Conservation (phyloP, 768 basidiomycete species). For the Boletus sp. region DNA sequence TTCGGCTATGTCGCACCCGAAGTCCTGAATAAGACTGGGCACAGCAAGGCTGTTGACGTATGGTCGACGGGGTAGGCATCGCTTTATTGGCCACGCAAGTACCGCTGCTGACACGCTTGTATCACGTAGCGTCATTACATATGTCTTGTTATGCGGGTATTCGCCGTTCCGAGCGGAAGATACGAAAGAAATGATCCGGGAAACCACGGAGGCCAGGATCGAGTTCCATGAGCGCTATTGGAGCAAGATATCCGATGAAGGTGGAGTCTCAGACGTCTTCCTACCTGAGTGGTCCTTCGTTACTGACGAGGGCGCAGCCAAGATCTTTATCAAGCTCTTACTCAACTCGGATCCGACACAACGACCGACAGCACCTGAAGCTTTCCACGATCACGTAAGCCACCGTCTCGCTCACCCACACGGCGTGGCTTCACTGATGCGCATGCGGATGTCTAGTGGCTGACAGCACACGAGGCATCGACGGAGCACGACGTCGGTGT, state of each 20-base stretch:
- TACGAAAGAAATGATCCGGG: slow-evolving; percentile 65
- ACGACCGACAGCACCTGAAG: slow-evolving; percentile 73
- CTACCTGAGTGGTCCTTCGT: not conserved
- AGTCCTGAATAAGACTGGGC: slow-evolving; percentile 74
- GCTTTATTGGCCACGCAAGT: not conserved
- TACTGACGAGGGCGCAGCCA: slow-evolving; percentile 48
- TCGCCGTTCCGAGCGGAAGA: slow-evolving; percentile 90
- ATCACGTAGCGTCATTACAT: slow-evolving; percentile 76
- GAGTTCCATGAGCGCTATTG: slow-evolving; percentile 95
- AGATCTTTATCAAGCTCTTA: slow-evolving; percentile 72
- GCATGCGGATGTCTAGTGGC: slow-evolving; percentile 50
- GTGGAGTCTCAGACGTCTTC: slow-evolving; percentile 34
- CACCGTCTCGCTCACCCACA: not conserved
- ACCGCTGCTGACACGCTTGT: not conserved
- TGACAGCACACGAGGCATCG: slow-evolving; percentile 61
- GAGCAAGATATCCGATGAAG: slow-evolving; percentile 81
- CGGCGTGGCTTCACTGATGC: not conserved
- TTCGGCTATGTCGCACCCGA: slow-evolving; percentile 93
- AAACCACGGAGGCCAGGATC: slow-evolving; percentile 82
- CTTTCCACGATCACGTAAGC: slow-evolving; percentile 62
- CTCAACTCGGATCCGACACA: slow-evolving; percentile 66
- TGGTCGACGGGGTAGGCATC: slow-evolving; percentile 83
- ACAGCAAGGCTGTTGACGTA: slow-evolving; percentile 89
- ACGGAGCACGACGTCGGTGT: slow-evolving; percentile 69
- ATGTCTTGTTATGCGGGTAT: slow-evolving; percentile 93